Base-by-base conservation (phyloP, 352 stramenopile species). In the Phytophthora citrophthora region DNA sequence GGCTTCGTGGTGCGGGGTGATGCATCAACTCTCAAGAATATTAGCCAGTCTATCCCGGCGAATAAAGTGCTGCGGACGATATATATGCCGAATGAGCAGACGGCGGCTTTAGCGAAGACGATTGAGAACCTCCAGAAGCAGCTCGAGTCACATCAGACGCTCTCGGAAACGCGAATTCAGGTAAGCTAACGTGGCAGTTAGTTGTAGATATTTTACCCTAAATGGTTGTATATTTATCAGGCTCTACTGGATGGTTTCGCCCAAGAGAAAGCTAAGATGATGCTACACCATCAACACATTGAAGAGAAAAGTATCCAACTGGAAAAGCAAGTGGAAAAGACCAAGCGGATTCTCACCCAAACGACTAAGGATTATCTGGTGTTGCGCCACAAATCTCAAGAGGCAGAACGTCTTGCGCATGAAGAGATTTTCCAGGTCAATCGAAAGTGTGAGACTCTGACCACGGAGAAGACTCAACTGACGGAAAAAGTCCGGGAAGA, bases 341-440 rank as follows among this genome's bases (percentile, higher is more conserved):
- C 79, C 1, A 76, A 92, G 54, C 73, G 72, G 9, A 34, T 94
- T 36, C 60, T 94, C 18, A 76, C 75, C 1, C 72, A 90, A 74
- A 89, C 82, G 2, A 93, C 83, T 12, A 89, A 85, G 60, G 83
- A 93, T 61, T 94, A 91, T 48, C 55, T 94, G 44, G 81, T 93
- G 18, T 53, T 91, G 38, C 81, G 83, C 0, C 83, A 94, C 63
- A 69, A 89, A 18, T 77, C 80, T 2, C 83, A 91, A 53, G 82
- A 91, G 23, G 53, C 70, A 0, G 81, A 91, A 61, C 80, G 79
- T 13, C 41, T 80, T 1, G 75, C 81, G 7, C 73, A 87, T 27
- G 86, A 94, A 66, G 80, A 91, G 55, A 46, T 91, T 13, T 60
- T 74, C 16, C 43, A 61, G 27, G 32, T 85, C 10, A 69, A 84